These are phyloP conservation scores for Bocquillonia castaneifolia DNA, from an alignment of 441 rosid genomes.

Conservation along the genomic window DNA sequence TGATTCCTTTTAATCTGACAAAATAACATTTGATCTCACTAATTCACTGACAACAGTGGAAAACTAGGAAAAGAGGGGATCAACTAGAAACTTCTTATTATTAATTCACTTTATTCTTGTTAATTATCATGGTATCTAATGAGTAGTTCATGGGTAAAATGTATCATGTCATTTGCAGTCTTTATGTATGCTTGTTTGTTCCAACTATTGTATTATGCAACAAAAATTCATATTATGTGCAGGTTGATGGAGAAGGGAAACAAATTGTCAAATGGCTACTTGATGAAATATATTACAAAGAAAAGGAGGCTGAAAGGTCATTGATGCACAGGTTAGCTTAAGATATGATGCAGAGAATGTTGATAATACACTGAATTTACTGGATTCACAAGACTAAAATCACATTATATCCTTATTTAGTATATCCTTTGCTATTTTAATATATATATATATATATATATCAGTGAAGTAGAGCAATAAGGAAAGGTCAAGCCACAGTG, in stretches of 20 bases:
- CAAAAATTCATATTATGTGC: constrained; percentile 14
- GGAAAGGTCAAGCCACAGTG: not conserved
- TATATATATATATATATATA: no score
- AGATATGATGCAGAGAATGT: constrained; percentile 23
- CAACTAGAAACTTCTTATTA: not conserved
- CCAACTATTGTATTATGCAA: constrained; percentile 8
- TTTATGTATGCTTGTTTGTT: not conserved
- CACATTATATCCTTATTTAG: not conserved
- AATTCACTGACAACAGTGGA: not conserved
- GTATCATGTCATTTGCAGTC: not conserved
- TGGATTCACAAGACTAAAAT: not conserved
- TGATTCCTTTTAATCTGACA: no score
- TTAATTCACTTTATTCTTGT: not conserved
- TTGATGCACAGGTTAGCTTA: constrained; percentile 55
- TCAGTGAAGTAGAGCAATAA: not conserved
- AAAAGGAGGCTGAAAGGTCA: constrained; percentile 69
- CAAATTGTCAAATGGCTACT: constrained; percentile 56
- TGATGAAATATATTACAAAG: constrained; percentile 54
- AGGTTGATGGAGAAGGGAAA: constrained; percentile 38
- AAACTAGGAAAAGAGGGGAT: not conserved
- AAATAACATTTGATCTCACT: no score
- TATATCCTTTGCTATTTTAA: not conserved
- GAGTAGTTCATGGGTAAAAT: no score
- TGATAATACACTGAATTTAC: constrained; percentile 5
- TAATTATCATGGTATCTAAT: not conserved